Conservation (phyloP, 164 flowering plant genomes). For the Dillenia turbinata region DNA sequence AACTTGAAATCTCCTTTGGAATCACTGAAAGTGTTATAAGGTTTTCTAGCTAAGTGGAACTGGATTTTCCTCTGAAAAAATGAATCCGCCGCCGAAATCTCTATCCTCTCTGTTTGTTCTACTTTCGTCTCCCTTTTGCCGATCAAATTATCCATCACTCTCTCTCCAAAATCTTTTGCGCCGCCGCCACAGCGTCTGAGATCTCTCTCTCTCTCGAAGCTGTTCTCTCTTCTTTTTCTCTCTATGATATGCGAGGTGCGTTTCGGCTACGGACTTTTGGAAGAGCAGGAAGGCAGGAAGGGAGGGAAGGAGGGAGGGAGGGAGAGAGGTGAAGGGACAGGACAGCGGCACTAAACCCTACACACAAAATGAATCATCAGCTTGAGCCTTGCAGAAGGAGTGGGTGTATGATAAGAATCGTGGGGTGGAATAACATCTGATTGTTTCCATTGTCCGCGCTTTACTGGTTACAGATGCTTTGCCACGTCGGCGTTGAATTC, state of each 20-base stretch:
- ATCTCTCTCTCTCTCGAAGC: too few species aligned
- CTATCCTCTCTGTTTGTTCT: slow-evolving; percentile 7
- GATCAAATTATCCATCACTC: slow-evolving; percentile 18
- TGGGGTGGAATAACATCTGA: neutral
- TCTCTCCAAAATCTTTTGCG: too few species aligned
- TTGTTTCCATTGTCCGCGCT: too few species aligned
- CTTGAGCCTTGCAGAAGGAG: neutral
- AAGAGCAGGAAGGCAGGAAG: neutral
- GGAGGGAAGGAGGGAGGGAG: neutral
- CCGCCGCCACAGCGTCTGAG: too few species aligned
- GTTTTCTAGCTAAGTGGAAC: slow-evolving; percentile 55
- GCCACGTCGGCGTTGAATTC: too few species aligned
- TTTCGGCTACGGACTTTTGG: too few species aligned
- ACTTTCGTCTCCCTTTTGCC: slow-evolving; percentile 1
- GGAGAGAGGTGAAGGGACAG: slow-evolving; percentile 6
- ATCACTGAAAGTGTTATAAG: slow-evolving; percentile 23
- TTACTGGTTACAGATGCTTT: too few species aligned
- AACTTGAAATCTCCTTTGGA: slow-evolving; percentile 42
- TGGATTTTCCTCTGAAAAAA: slow-evolving; percentile 43
- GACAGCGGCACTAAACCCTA: neutral
- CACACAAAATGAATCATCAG: neutral
- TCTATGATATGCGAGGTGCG: too few species aligned
- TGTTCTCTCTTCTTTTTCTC: too few species aligned
- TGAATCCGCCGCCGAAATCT: slow-evolving; percentile 9
- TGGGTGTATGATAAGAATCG: slow-evolving; percentile 1